A percentile compares a stretch with the other conserved stretches of the same genome.
These are phyloP conservation scores for Herpetomonas muscarum DNA, from an alignment of 208 protist genomes.

Conservation along the genomic window DNA sequence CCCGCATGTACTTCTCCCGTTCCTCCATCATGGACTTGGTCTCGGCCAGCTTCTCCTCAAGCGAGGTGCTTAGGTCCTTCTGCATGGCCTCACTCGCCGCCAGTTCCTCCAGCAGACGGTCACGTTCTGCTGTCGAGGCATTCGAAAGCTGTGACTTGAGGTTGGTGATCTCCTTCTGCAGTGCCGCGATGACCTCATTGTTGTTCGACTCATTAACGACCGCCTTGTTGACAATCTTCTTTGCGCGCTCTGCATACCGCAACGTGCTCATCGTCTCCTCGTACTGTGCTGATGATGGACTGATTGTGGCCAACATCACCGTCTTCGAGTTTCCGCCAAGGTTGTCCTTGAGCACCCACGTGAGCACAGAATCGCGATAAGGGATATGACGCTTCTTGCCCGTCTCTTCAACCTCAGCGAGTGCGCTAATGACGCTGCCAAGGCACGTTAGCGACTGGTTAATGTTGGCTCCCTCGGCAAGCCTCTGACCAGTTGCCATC, in stretches of 20 bases:
- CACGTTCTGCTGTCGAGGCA: constrained; percentile 45
- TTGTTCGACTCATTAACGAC: constrained; percentile 85
- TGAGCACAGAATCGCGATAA: constrained; percentile 87
- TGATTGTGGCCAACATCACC: constrained; percentile 69
- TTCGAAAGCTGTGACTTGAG: constrained; percentile 48
- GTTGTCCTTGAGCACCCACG: constrained; percentile 81
- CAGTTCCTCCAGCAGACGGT: constrained; percentile 50
- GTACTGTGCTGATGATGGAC: constrained; percentile 46
- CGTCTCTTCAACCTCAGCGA: constrained; percentile 41
- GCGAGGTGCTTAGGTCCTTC: constrained; percentile 57
- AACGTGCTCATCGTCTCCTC: constrained; percentile 80
- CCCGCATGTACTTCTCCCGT: constrained; percentile 56
- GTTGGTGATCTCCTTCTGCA: constrained; percentile 63
- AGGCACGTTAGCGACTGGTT: constrained; percentile 59
- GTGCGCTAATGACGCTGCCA: constrained; percentile 46
- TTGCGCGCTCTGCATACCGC: constrained; percentile 64
- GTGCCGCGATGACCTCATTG: constrained; percentile 69
- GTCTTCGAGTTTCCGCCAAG: constrained; percentile 94
- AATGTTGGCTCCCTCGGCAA: constrained; percentile 85
- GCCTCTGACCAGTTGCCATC: constrained; percentile 56
- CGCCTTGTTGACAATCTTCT: constrained; percentile 84
- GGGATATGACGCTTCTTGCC: constrained; percentile 59
- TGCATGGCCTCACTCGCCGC: constrained; percentile 65
- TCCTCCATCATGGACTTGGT: constrained; percentile 69
- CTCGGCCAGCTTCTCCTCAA: constrained; percentile 66